Evolutionary conservation across 1,139 yeast genomes (phyloP), one percentile per base, ranked within the genome.

Genomic region (Yamadazyma oceani): DNA sequence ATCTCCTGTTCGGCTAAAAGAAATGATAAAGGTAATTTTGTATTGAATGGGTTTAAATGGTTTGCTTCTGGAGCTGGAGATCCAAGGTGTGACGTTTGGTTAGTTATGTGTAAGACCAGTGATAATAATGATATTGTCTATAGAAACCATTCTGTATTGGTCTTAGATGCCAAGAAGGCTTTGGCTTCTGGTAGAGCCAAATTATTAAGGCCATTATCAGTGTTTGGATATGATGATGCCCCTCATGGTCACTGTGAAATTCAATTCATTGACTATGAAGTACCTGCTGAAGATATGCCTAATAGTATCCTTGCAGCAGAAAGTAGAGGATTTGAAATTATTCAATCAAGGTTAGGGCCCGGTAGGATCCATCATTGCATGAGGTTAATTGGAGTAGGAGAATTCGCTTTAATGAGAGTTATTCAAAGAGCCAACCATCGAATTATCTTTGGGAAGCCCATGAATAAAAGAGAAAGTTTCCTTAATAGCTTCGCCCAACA

Each of bases 61-160:
- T 82, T 82, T 73, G 83, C 85, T 2, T 78, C 85, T 0, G 87
- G 87, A 21, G 87, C 86, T 26, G 87, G 85, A 15, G 87, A 82
- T 55, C 86, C 86, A 17, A 68, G 84, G 40, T 73, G 81, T 55
- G 51, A 66, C 24, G 77, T 74, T 35, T 78, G 85, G 82, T 64
- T 82, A 37, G 75, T 78, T n/a, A 80, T 82, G 84, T 82, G 85
- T 46, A 71, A 79, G 55, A 80, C 85, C 4, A 57, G 56, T 33
- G 66, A 71, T 41, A 51, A 61, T 32, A 50, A 56, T 13, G 48
- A 67, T 12, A 50, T 49, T 11, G 53, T 54, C 2, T 79, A 81
- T 55, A 56, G 55, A 34, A 82, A 81, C 57, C 88, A 82, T 54
- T 69, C 84, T 3, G 80, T 82, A 14, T 57, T 82, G 36, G 70